Percentiles rank a stretch among this genome's conserved stretches.
Evolutionary conservation across 495 filamentous ascomycete species (phyloP).

Genomic region (Lepraria neglecta): DNA sequence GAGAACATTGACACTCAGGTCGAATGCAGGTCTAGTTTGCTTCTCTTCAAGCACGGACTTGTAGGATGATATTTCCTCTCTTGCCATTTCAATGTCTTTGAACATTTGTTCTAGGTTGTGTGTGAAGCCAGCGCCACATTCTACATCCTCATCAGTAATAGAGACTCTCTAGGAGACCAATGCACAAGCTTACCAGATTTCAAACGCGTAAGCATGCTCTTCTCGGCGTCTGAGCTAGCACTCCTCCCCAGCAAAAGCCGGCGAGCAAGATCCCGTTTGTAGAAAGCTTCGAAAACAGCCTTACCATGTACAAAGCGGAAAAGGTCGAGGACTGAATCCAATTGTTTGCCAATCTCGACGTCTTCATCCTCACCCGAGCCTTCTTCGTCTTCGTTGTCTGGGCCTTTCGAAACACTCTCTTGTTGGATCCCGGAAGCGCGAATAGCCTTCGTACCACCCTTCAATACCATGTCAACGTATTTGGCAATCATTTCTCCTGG

Average conservation of each 20-base stretch:
- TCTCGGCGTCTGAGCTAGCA: slow-evolving; percentile 88
- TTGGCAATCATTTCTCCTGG: slow-evolving; percentile 98
- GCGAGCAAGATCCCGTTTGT: slow-evolving; percentile 91
- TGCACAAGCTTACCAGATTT: slow-evolving; percentile 54
- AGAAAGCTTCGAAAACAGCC: slow-evolving; percentile 96
- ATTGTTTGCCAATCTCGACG: slow-evolving; percentile 76
- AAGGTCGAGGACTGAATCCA: slow-evolving; percentile 85
- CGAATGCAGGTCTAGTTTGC: slow-evolving; percentile 50
- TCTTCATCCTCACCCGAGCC: slow-evolving; percentile 68
- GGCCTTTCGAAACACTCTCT: slow-evolving; percentile 9
- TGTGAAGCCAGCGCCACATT: slow-evolving; percentile 89
- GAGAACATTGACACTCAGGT: slow-evolving; percentile 80
- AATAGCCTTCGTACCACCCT: slow-evolving; percentile 77
- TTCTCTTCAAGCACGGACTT: slow-evolving; percentile 49
- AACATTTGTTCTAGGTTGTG: slow-evolving; percentile 99
- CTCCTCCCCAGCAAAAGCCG: slow-evolving; percentile 84
- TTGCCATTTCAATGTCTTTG: slow-evolving; percentile 87
- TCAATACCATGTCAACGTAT: slow-evolving; percentile 84
- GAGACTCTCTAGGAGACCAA: neutral
- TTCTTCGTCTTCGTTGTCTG: slow-evolving; percentile 49
- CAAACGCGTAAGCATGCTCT: slow-evolving; percentile 84
- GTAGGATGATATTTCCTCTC: slow-evolving; percentile 77
- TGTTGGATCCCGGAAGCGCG: slow-evolving; percentile 18
- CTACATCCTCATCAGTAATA: slow-evolving; percentile 35
- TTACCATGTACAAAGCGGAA: slow-evolving; percentile 98